Evolutionary conservation across 768 basidiomycete genomes (phyloP), one percentile per base, ranked within the genome.

Genomic region (Tylopilus sp.): DNA sequence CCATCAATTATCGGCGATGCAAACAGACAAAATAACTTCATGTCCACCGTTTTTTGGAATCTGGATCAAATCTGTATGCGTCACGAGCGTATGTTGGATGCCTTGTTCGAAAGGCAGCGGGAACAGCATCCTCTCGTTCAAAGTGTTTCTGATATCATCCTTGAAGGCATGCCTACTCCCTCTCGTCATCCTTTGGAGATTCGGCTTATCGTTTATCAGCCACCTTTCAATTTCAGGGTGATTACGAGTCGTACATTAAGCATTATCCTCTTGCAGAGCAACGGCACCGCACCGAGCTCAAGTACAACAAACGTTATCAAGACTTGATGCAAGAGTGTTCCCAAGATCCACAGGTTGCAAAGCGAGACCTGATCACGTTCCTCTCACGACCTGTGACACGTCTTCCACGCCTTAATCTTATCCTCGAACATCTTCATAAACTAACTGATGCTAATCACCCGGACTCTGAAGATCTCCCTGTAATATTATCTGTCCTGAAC

Each of bases 211-310:
- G 38, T 55, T 47, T 50, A 42, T 52, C 46, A 71, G 67, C 69
- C 23, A 57, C 66, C 13, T 62, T 71, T 43, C 60, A 66, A 28
- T 89, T 87, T 66, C 80, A 81, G 35, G 67, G 70, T 13, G 80
- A 79, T 9, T 93, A 93, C 55, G 91, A 92, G 56, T 74, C 75
- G 1, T 93, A 93, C 67, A 88, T 93, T 69, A 88, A 92, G 62
- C 83, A 92, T 55, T 95, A 93, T 55, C 92, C 92, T 4, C 74
- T 95, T 40, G 81, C 93, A 1, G 89, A 94, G 62, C 88, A 88
- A 10, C 77, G 76, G 22, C 90, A 95, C 60, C 85, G 87, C 46
- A 79, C 82, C 26, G 89, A 95, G 63, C 75, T 88, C 39, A 82
- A 78, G 48, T 74, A 73, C 25, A 95, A 91, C 65, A 71, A 75